Evolutionary conservation across 768 basidiomycete species (phyloP), one percentile per base, ranked within the genome.

Genomic region (Cubamyces sp.): DNA sequence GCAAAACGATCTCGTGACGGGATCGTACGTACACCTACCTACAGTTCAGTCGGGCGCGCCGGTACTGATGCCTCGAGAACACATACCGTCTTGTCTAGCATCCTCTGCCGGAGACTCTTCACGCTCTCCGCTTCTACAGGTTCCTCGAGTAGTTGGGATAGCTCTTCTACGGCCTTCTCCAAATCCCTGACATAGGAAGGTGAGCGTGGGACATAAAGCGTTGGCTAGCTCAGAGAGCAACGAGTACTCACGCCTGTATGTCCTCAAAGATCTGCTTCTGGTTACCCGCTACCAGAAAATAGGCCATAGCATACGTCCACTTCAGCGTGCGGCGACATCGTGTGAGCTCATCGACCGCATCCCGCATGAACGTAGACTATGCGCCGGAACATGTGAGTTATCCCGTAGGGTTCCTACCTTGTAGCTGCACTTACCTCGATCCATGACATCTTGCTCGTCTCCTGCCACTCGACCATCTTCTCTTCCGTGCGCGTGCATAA

Each of bases 231-330:
- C 5, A 26, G 40, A 15, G 16, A 15, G 3, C 5, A 19, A 28
- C 14, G 49, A 26, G 53, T 9, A 74, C 81, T 41, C 64, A 88
- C 91, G 91, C 83, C 77, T 99, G 97, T 70, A 98, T 96, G 74
- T 97, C 96, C 75, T 98, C 96, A 70, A 95, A 98, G 43, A 98
- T 78, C 70, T 94, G 90, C 77, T 98, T 98, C 81, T 91, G 81
- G 70, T 98, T 98, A 46, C 92, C 87, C 70, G 84, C 88, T 37
- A 84, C 87, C 37, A 99, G 83, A 73, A 97, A 98, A 78, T 94
- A 99, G n/a, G 96, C 96, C 96, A 99, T 98, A 1, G 94, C 91
- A 69, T 99, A 99, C 5, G 96, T 96, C 96, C 97, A 99, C 76
- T 98, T 98, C 57, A 99, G 85, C 19, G 96, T 97, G 77, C 87